Base-by-base conservation (phyloP, 768 basidiomycete species). In the Mycena rosella region DNA sequence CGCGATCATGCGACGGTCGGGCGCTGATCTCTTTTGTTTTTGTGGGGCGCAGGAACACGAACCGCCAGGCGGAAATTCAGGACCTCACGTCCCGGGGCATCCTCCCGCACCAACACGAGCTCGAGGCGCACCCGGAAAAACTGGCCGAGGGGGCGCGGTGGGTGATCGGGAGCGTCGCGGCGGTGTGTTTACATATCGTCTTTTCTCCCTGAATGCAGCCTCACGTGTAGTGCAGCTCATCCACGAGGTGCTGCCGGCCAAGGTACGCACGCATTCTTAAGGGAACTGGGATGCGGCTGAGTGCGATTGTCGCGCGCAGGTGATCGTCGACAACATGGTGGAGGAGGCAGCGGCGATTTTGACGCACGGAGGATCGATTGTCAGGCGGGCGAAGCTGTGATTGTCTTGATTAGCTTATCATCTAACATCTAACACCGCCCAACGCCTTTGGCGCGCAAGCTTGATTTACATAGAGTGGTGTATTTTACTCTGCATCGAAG, bases 1-100 rank as follows among this genome's bases (percentile, higher is more conserved):
- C n/a, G 68, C 38, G 67, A 17, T 18, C 10, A 45, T 8, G n/a
- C n/a, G n/a, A n/a, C n/a, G n/a, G n/a, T n/a, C n/a, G n/a, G n/a
- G n/a, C n/a, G n/a, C n/a, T n/a, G n/a, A n/a, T n/a, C 14, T 11
- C 22, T 20, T 49, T 24, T 13, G 54, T 60, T 18, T 73, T 40
- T 59, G 56, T n/a, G n/a, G n/a, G 2, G 18, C 5, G 14, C 55
- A 72, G 71, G 71, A 70, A 73, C 54, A 40, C 38, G 3, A 70
- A 73, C 34, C 69, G 70, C 20, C 49, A 63, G 22, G 34, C 26
- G 0, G 67, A 68, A 51, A 68, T 67, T 24, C 20, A 62, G 48
- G 60, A 36, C 38, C 60, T 67, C 4, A 67, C 55, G 13, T 40
- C 54, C 5, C 42, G 52, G 40, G 66, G 66, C 11, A 47, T 67